phyloP scores from a whole-genome alignment of 2,329 filamentous ascomycete genomes.

The Geosmithia putterillii region DNA sequence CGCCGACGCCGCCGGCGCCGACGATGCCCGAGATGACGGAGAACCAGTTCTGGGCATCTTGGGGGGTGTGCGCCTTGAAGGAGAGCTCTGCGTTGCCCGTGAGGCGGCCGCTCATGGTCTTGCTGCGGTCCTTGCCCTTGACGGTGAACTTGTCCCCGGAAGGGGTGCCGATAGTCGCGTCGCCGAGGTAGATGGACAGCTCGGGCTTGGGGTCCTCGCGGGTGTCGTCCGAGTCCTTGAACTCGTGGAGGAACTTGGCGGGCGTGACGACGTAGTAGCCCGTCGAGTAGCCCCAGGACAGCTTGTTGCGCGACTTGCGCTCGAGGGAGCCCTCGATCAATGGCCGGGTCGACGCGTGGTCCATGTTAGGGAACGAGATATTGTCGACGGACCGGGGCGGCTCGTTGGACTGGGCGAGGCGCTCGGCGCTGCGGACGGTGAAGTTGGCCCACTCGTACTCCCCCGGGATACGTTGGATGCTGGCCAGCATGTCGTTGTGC shows the following conservation, averaged over 20 bases:
- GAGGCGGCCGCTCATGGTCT: slow-evolving; percentile 70
- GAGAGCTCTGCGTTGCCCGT: slow-evolving; percentile 66
- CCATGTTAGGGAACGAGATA: slow-evolving; percentile 79
- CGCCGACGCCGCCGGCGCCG: slow-evolving; percentile 28
- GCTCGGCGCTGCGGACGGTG: slow-evolving; percentile 52
- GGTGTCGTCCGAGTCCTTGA: slow-evolving; percentile 75
- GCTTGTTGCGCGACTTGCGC: slow-evolving; percentile 80
- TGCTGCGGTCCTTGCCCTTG: slow-evolving; percentile 86
- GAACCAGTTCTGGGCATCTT: slow-evolving; percentile 79
- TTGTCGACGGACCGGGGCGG: slow-evolving; percentile 61
- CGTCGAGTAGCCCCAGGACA: slow-evolving; percentile 62
- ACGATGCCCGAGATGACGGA: slow-evolving; percentile 53
- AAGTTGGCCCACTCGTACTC: slow-evolving; percentile 94
- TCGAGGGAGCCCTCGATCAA: slow-evolving; percentile 82
- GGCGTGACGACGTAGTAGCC: slow-evolving; percentile 87
- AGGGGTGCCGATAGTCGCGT: slow-evolving; percentile 63
- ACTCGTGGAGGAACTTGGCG: slow-evolving; percentile 84
- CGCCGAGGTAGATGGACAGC: slow-evolving; percentile 81
- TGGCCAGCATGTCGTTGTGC: slow-evolving; percentile 72
- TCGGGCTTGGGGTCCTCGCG: slow-evolving; percentile 69
- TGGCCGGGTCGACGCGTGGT: slow-evolving; percentile 66
- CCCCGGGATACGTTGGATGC: slow-evolving; percentile 62
- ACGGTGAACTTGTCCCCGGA: slow-evolving; percentile 80
- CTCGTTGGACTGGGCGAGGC: slow-evolving; percentile 67
- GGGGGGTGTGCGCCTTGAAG: slow-evolving; percentile 77